Conservation (phyloP, 2,329 filamentous ascomycete genomes). For the Fusarium tricinctum region DNA sequence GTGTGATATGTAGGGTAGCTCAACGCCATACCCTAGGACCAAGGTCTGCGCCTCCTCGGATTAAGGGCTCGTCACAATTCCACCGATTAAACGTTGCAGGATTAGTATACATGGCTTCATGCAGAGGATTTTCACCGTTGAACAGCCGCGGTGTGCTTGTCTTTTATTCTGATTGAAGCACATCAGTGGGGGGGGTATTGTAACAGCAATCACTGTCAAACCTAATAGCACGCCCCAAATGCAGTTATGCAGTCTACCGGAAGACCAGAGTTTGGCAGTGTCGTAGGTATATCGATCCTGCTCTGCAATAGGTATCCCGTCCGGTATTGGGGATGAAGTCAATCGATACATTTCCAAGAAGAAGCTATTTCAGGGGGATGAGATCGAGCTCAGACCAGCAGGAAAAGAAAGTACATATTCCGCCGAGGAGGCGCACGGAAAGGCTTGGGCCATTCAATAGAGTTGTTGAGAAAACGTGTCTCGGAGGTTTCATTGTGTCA, state of each 20-base stretch:
- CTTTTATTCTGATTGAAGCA: constrained; percentile 19
- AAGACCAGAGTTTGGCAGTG: not conserved
- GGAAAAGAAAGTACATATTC: constrained; percentile 5
- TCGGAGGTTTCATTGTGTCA: constrained; percentile 37
- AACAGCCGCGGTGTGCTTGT: constrained; percentile 23
- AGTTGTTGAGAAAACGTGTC: constrained; percentile 40
- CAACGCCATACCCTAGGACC: not conserved
- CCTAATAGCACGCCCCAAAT: constrained; percentile 31
- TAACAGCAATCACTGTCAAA: not conserved
- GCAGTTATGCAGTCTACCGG: too few relatives aligned
- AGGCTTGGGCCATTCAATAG: constrained; percentile 36
- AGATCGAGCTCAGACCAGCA: constrained; percentile 5
- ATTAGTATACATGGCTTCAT: constrained; percentile 23
- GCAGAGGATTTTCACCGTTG: constrained; percentile 24
- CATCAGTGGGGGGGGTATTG: constrained; percentile 8
- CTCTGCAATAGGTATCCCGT: not conserved
- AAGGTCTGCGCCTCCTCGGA: constrained; percentile 9
- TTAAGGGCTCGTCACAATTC: constrained; percentile 31
- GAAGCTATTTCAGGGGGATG: constrained; percentile 11
- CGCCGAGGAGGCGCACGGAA: constrained; percentile 6
- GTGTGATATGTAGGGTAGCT: constrained; percentile 40
- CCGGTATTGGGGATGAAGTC: not conserved
- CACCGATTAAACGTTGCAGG: constrained; percentile 22
- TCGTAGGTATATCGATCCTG: constrained; percentile 6
- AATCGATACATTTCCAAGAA: constrained; percentile 1